Evolutionary conservation across 2,329 filamentous ascomycete genomes (phyloP), one percentile per base, ranked within the genome.

Genomic region (Xylariomycetidae sp.): DNA sequence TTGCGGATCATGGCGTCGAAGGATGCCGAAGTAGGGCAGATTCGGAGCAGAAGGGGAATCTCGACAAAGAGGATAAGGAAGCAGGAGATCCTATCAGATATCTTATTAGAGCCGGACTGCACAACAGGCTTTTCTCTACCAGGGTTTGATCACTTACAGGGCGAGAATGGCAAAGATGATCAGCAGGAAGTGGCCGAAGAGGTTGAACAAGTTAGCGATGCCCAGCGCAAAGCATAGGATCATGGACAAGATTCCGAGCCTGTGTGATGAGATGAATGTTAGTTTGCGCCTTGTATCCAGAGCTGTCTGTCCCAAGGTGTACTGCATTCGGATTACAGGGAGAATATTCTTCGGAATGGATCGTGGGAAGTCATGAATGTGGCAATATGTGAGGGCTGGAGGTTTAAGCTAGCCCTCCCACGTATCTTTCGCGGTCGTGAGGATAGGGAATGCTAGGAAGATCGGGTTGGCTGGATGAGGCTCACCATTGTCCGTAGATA

Each of bases 21-120:
- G 46, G 77, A 80, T 45, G 82, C 64, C 11, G 90, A 97, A 5
- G 92, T 98, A 38, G 92, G 92, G 70, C 92, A 98, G 68, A 98
- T 96, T 64, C 92, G 86, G 42, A 98, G 82, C 37, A 98, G 85
- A 39, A 97, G 82, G 17, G 92, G 92, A 13, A 98, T 82, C 63
- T 98, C 86, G 56, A 90, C 74, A 64, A 92, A 92, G 56, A 92
- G 68, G 54, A 92, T 83, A 50, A 89, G 53, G 50, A 88, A 78
- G 11, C 80, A 74, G 31, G 74, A 88, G 40, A 74, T 68, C 27
- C 86, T 90, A 48, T 32, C 20, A 23, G n/a, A 23, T 8, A 23
- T 8, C 8, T 8, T 8, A 8, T 8, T 8, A 23, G 20, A 8
- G 20, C n/a, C 20, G n/a, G 22, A 15, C 8, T 19, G 16, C 12